A percentile compares a stretch with the other conserved stretches of the same genome.
Conservation (phyloP, 176 grass and related monocot species). For the Puya raimondii region DNA sequence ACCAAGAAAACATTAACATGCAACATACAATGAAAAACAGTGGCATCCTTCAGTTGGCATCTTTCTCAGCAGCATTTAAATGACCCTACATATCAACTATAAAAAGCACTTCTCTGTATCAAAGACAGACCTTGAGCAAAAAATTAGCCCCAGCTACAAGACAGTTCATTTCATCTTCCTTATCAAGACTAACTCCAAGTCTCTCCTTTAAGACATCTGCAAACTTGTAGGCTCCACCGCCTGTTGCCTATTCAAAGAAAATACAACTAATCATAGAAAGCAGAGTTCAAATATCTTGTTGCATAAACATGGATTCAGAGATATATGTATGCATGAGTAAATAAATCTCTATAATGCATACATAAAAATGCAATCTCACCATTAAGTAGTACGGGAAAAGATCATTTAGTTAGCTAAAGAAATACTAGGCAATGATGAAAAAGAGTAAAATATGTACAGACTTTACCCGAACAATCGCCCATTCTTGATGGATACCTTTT, state of each 20-base stretch:
- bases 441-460: too few relatives aligned
- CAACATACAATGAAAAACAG: too few relatives aligned
- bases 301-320: not conserved
- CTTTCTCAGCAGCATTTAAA: not conserved
- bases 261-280: not conserved
- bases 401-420: too few relatives aligned
- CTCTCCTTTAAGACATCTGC: constrained; percentile 89
- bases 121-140: constrained; percentile 79
- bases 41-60: not conserved
- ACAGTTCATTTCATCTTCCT: constrained; percentile 99
- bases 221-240: constrained; percentile 91
- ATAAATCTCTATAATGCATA: not conserved
- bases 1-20: too few relatives aligned
- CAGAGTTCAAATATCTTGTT: not conserved
- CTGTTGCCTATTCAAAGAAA: constrained; percentile 85
- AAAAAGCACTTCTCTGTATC: constrained; percentile 6
- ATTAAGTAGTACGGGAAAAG: too few relatives aligned
- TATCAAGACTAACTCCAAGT: constrained; percentile 92
- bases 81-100: not conserved
- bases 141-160: constrained; percentile 97
- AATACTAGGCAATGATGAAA: too few relatives aligned
- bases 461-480: too few relatives aligned
- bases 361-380: too few relatives aligned
- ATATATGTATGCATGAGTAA: not conserved
- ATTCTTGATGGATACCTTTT: too few relatives aligned